phyloP scores from a whole-genome alignment of 2,329 filamentous ascomycete species.

The Fusarium sp. region DNA sequence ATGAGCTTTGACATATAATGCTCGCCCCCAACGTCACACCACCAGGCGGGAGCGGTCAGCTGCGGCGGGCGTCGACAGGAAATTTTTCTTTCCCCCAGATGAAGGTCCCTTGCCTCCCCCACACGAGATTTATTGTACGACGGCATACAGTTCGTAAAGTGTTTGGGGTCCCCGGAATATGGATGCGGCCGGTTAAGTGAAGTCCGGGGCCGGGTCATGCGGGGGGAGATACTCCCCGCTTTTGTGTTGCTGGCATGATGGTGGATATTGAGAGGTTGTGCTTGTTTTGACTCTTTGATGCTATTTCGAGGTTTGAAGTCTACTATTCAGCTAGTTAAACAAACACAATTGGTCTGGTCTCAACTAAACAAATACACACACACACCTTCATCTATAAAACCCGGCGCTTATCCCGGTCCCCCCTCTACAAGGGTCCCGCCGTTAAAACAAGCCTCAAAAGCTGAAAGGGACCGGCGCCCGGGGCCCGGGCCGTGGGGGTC shows the following conservation, averaged over 20 bases:
- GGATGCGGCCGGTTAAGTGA: slow-evolving; percentile 7
- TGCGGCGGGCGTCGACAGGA: background rate
- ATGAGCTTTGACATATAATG: slow-evolving; percentile 25
- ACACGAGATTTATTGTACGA: slow-evolving; percentile 20
- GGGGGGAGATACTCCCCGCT: slow-evolving; percentile 7
- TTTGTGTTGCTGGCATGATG: slow-evolving; percentile 6
- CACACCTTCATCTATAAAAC: background rate
- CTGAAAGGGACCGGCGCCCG: slow-evolving; percentile 9
- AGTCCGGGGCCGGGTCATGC: slow-evolving; percentile 29
- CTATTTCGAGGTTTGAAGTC: background rate
- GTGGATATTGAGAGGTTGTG: background rate
- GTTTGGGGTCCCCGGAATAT: slow-evolving; percentile 32
- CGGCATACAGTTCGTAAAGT: slow-evolving; percentile 6
- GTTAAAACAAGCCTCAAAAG: slow-evolving; percentile 12
- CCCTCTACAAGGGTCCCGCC: slow-evolving; percentile 20
- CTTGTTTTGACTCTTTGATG: background rate
- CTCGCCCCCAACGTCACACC: slow-evolving; percentile 38
- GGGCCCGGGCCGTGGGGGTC: slow-evolving; percentile 13
- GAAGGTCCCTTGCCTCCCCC: slow-evolving; percentile 4
- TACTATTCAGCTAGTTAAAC: too few species aligned
- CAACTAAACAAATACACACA: background rate
- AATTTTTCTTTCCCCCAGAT: background rate
- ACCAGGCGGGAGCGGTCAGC: slow-evolving; percentile 24
- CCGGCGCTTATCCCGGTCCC: slow-evolving; percentile 2
- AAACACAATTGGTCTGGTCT: background rate